These are phyloP conservation scores for Fusarium tupiense DNA, from an alignment of 2,329 filamentous ascomycete genomes.

Conservation along the genomic window DNA sequence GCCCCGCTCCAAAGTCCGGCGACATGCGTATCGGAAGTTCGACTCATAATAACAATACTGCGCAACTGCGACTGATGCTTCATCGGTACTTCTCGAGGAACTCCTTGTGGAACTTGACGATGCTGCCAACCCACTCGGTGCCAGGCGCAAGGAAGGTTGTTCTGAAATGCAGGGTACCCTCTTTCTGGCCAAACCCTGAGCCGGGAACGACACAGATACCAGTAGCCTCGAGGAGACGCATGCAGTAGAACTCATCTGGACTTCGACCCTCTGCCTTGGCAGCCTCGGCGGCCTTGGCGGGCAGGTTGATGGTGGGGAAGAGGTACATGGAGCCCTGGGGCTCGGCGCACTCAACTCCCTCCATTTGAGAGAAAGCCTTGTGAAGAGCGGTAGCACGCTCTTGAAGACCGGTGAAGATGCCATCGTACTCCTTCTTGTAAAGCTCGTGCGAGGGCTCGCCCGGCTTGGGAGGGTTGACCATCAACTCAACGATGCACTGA, in stretches of 20 bases:
- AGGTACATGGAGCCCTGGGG: constrained; percentile 99
- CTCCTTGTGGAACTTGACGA: constrained; percentile 88
- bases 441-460: constrained; percentile 86
- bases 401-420: constrained; percentile 81
- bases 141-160: constrained; percentile 97
- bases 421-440: constrained; percentile 86
- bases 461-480: constrained; percentile 91
- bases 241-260: constrained; percentile 93
- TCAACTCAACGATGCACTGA: constrained; percentile 95
- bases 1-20: constrained; percentile 11
- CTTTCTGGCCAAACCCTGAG: constrained; percentile 92
- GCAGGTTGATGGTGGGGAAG: constrained; percentile 90
- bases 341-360: constrained; percentile 89
- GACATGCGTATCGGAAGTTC: not conserved
- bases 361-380: constrained; percentile 92
- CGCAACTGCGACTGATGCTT: constrained; percentile 5
- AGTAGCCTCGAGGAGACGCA: constrained; percentile 89
- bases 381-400: constrained; percentile 86
- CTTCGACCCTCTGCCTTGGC: constrained; percentile 77
- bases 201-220: constrained; percentile 95
- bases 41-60: not conserved
- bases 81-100: constrained; percentile 85
- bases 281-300: constrained; percentile 78
- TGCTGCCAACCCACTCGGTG: constrained; percentile 90
- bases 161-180: constrained; percentile 90